Conservation (phyloP, 192 early-diverging fungal species). For the Kappamyces sp. region DNA sequence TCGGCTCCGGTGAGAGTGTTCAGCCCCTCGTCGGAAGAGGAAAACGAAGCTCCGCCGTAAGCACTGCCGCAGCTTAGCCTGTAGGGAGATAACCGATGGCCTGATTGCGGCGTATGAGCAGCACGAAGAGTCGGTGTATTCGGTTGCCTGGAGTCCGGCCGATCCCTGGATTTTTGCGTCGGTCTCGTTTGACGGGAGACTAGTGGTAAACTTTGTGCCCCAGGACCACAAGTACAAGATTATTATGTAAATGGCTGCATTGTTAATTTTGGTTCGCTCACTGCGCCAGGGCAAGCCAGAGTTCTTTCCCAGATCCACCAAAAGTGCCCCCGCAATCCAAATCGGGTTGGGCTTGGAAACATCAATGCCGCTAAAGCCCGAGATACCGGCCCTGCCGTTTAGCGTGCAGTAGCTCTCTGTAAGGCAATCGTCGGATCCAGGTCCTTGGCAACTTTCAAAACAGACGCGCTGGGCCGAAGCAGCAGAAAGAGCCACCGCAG, state of each 20-base stretch:
- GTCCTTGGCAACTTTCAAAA: no score
- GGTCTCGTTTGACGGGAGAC: constrained; percentile 85
- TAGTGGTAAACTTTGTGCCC: constrained; percentile 90
- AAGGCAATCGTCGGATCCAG: no score
- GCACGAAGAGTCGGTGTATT: constrained; percentile 92
- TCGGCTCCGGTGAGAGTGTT: constrained; percentile 52
- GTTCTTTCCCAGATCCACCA: no score
- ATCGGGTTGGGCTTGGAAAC: no score
- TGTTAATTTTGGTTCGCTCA: no score
- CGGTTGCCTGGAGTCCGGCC: constrained; percentile 79
- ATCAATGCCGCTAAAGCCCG: no score
- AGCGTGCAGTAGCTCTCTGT: no score
- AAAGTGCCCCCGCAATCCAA: no score
- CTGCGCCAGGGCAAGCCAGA: no score
- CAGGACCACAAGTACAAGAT: constrained; percentile 81
- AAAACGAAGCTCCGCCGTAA: constrained; percentile 22
- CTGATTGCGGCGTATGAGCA: constrained; percentile 84
- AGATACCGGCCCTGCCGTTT: no score
- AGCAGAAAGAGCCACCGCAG: no score
- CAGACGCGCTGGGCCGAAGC: no score
- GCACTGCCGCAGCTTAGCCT: constrained; percentile 1
- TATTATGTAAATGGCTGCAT: constrained; percentile 35
- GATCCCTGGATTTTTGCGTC: constrained; percentile 96
- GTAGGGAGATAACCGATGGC: constrained; percentile 60
- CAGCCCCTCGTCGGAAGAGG: constrained; percentile 28